Percentiles rank a stretch among this genome's conserved stretches.
Evolutionary conservation across 495 filamentous ascomycete species (phyloP).

Genomic region (Staphylotrichum tortipilum): DNA sequence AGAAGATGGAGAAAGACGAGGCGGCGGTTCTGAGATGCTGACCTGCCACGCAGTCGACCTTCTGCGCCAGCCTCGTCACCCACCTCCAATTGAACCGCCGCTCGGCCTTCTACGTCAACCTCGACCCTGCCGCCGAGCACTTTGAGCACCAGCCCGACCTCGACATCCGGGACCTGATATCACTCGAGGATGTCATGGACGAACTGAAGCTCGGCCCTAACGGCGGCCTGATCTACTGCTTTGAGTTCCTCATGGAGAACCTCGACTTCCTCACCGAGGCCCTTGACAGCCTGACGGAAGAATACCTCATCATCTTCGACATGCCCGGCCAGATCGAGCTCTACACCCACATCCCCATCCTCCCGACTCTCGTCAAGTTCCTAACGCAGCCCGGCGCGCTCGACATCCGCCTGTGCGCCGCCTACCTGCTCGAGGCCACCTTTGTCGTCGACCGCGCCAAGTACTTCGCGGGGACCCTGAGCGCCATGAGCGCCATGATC

Average conservation of each 20-base stretch:
- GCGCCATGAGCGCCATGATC: slow-evolving; percentile 97
- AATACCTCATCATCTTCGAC: slow-evolving; percentile 94
- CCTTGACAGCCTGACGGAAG: slow-evolving; percentile 80
- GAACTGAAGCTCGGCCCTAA: slow-evolving; percentile 91
- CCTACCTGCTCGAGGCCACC: slow-evolving; percentile 89
- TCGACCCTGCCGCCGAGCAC: slow-evolving; percentile 90
- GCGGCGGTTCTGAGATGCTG: background rate
- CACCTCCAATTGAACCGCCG: slow-evolving; percentile 82
- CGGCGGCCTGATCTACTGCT: slow-evolving; percentile 94
- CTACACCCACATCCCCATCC: slow-evolving; percentile 90
- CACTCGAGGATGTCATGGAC: slow-evolving; percentile 96
- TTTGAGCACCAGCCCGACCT: slow-evolving; percentile 89
- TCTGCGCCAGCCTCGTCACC: slow-evolving; percentile 86
- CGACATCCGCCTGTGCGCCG: slow-evolving; percentile 85
- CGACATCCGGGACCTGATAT: slow-evolving; percentile 95
- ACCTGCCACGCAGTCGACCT: slow-evolving; percentile 58
- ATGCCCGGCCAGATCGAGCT: slow-evolving; percentile 99
- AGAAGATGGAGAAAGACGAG: no score
- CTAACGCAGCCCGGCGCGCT: slow-evolving; percentile 70
- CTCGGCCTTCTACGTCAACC: slow-evolving; percentile 90
- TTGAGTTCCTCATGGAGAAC: slow-evolving; percentile 92
- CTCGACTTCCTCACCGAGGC: slow-evolving; percentile 87
- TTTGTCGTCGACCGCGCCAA: slow-evolving; percentile 94
- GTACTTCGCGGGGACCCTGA: slow-evolving; percentile 91
- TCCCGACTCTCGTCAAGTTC: slow-evolving; percentile 76